Evolutionary conservation across 495 filamentous ascomycete species (phyloP).

Genomic region (Podospora fimiseda): DNA sequence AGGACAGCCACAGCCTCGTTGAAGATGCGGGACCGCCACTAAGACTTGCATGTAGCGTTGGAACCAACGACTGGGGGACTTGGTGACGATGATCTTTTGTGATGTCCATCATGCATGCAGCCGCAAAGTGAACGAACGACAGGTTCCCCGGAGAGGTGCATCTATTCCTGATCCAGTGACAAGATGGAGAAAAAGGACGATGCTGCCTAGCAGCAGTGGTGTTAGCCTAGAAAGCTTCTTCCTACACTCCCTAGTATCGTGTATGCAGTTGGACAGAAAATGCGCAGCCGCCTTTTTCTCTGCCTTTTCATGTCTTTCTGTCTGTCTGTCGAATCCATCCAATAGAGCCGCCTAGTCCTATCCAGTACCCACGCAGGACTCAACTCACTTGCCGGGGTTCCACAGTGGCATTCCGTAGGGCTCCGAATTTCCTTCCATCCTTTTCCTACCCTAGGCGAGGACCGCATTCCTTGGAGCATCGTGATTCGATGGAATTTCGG

Average conservation of each 20-base stretch:
- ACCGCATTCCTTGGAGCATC: conserved; percentile 5
- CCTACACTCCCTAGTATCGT: no score
- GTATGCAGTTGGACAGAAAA: conserved; percentile 12
- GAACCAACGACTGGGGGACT: background rate
- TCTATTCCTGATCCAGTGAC: background rate
- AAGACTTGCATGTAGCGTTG: background rate
- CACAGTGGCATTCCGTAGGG: conserved; percentile 1
- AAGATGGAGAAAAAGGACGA: background rate
- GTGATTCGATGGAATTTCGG: conserved; percentile 1
- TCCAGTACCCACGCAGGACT: no score
- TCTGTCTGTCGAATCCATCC: no score
- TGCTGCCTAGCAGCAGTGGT: background rate
- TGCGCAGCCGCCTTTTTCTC: conserved; percentile 13
- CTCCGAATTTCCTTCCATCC: background rate
- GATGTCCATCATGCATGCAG: background rate
- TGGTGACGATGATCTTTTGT: background rate
- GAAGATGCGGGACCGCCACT: background rate
- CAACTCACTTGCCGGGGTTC: background rate
- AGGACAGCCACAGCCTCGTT: conserved; percentile 11
- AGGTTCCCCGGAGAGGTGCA: background rate
- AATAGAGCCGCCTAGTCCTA: no score
- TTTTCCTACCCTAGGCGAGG: conserved; percentile 7
- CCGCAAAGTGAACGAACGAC: background rate
- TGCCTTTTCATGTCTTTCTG: background rate
- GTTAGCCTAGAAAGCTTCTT: background rate